Percentiles rank a stretch among this genome's conserved stretches.
Evolutionary conservation across 2,329 filamentous ascomycete species (phyloP).

Genomic region (Sclerotinia glacialis): DNA sequence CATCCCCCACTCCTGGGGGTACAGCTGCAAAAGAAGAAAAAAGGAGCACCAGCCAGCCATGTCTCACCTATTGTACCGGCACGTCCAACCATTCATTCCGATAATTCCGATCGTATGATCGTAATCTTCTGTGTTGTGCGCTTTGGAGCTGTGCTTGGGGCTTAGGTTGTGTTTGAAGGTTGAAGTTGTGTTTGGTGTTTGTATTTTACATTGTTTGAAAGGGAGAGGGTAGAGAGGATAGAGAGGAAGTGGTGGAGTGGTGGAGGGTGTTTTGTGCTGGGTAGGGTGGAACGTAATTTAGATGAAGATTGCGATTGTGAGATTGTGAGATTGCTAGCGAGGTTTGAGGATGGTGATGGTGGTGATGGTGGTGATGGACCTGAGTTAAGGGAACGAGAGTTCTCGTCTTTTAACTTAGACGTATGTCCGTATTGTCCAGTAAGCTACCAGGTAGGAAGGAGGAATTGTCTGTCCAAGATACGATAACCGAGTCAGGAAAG

Average conservation of each 20-base stretch:
- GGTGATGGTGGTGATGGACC: background rate
- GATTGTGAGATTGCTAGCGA: background rate
- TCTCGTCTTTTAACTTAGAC: background rate
- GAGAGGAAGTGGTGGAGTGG: too few species aligned
- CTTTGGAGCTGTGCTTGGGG: background rate
- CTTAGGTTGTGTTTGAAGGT: background rate
- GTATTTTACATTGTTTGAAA: background rate
- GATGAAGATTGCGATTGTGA: background rate
- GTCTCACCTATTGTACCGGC: conserved; percentile 7
- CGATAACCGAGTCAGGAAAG: conserved; percentile 4
- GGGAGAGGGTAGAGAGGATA: too few species aligned
- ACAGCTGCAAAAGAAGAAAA: background rate
- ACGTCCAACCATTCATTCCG: conserved; percentile 10
- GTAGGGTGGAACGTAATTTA: background rate
- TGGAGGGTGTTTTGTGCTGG: background rate
- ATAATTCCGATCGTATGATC: conserved; percentile 17
- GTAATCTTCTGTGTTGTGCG: background rate
- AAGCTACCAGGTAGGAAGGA: background rate
- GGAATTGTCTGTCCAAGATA: conserved; percentile 1
- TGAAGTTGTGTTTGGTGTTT: background rate
- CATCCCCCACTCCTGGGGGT: conserved; percentile 4
- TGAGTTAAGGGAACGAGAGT: background rate
- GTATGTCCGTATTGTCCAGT: background rate
- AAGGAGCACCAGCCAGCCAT: background rate
- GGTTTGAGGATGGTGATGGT: background rate